phyloP scores from a whole-genome alignment of 352 stramenopile genomes.

The Phytophthora chlamydospora region DNA sequence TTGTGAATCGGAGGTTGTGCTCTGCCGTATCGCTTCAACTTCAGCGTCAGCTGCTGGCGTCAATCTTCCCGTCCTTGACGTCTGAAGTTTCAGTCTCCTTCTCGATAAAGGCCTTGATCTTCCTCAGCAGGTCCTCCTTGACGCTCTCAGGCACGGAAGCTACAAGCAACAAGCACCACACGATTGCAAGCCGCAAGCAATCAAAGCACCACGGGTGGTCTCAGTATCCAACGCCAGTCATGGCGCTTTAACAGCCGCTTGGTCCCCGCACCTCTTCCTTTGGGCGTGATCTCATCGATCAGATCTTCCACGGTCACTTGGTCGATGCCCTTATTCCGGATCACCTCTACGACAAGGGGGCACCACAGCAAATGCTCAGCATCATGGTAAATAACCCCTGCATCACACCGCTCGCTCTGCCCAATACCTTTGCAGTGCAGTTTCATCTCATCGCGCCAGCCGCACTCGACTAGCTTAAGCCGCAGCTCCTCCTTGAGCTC shows the following conservation, averaged over 20 bases:
- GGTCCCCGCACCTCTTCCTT: conserved; percentile 65
- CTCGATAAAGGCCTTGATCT: conserved; percentile 93
- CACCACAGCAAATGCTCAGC: not conserved
- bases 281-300: conserved; percentile 92
- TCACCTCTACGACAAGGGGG: conserved; percentile 76
- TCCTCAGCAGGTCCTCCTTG: conserved; percentile 89
- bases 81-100: conserved; percentile 38
- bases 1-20: conserved; percentile 23
- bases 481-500: conserved; percentile 90
- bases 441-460: conserved; percentile 94
- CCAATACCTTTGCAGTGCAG: conserved; percentile 76
- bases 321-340: conserved; percentile 93
- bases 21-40: conserved; percentile 10
- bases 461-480: conserved; percentile 89
- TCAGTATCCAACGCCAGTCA: conserved; percentile 3
- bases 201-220: not conserved
- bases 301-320: conserved; percentile 95
- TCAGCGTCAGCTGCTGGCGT: conserved; percentile 5
- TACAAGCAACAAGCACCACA: conserved; percentile 8
- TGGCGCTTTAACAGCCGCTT: conserved; percentile 1
- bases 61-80: not conserved
- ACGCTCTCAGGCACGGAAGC: conserved; percentile 89
- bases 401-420: not conserved
- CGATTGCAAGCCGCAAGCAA: conserved; percentile 3
- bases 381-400: not conserved